These are phyloP conservation scores for Penicillium vulpinum DNA, from an alignment of 2,329 filamentous ascomycete genomes.

Conservation along the genomic window DNA sequence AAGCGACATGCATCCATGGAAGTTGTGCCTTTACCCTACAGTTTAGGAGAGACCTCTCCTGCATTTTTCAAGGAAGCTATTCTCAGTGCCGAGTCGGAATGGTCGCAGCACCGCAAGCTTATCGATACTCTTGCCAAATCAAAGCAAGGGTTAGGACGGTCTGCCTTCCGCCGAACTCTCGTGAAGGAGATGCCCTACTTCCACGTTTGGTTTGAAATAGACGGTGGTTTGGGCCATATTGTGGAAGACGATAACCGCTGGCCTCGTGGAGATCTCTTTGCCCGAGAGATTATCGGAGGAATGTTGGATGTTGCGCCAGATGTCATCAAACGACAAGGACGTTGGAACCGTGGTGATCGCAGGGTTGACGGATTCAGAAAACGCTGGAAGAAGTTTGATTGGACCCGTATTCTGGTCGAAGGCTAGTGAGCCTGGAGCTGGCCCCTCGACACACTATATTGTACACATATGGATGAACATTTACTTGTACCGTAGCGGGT, in stretches of 20 bases:
- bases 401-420: constrained; percentile 65
- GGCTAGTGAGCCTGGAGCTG: constrained; percentile 23
- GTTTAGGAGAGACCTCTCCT: constrained; percentile 84
- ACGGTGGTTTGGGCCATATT: constrained; percentile 88
- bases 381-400: constrained; percentile 91
- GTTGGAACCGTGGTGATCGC: constrained; percentile 69
- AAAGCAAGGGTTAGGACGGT: constrained; percentile 67
- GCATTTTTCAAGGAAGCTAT: constrained; percentile 97
- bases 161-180: constrained; percentile 77
- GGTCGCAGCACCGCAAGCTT: constrained; percentile 91
- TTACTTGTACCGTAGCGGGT: neutral
- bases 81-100: constrained; percentile 82
- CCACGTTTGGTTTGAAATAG: constrained; percentile 91
- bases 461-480: neutral
- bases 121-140: constrained; percentile 73
- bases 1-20: constrained; percentile 83
- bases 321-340: constrained; percentile 84
- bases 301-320: constrained; percentile 84
- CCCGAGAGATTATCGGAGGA: constrained; percentile 84
- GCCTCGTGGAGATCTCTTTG: constrained; percentile 91
- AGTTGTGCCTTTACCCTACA: constrained; percentile 84
- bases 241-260: constrained; percentile 83
- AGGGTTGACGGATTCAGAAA: constrained; percentile 77
- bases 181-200: constrained; percentile 99
- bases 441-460: neutral